Percentiles rank a stretch among this genome's conserved stretches.
Evolutionary conservation across 208 protist species (phyloP).

Genomic region (Acanthamoeba lenticulata): DNA sequence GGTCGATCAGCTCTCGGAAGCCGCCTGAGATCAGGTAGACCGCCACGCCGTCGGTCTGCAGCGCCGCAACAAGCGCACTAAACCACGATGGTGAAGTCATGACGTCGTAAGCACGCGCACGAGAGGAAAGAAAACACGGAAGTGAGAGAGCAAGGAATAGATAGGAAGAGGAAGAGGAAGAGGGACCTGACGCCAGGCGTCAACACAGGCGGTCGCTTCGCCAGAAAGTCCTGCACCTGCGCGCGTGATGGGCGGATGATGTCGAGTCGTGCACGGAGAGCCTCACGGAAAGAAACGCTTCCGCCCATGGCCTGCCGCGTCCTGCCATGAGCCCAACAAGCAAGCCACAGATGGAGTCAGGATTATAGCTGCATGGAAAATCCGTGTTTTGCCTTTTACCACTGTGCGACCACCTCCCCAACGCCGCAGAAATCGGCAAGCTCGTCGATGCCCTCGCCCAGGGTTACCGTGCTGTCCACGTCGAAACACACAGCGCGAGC

Average conservation of each 20-base stretch:
- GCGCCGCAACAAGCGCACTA: neutral
- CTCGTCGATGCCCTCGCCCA: constrained; percentile 41
- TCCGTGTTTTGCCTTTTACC: neutral
- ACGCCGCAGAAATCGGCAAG: constrained; percentile 24
- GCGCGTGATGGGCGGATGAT: constrained; percentile 11
- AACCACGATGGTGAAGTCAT: too few relatives aligned
- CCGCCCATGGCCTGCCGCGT: constrained; percentile 38
- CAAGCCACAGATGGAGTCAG: neutral
- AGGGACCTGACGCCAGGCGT: constrained; percentile 6
- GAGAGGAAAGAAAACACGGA: neutral
- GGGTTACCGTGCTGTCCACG: constrained; percentile 34
- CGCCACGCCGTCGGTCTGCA: neutral
- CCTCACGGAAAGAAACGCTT: neutral
- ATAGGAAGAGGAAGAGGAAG: neutral
- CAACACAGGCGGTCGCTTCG: neutral
- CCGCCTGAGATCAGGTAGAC: constrained; percentile 44
- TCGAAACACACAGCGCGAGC: constrained; percentile 40
- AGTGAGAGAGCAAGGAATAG: neutral
- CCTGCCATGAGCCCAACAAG: neutral
- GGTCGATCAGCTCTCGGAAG: neutral
- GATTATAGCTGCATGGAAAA: neutral
- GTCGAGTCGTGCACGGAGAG: constrained; percentile 1
- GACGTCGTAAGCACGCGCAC: too few relatives aligned
- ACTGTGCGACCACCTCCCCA: neutral
- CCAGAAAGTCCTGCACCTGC: neutral